A percentile compares a stretch with the other conserved stretches of the same genome.
Evolutionary conservation across 1,139 yeast genomes (phyloP).

Genomic region (Magnusiomyces magnusii): DNA sequence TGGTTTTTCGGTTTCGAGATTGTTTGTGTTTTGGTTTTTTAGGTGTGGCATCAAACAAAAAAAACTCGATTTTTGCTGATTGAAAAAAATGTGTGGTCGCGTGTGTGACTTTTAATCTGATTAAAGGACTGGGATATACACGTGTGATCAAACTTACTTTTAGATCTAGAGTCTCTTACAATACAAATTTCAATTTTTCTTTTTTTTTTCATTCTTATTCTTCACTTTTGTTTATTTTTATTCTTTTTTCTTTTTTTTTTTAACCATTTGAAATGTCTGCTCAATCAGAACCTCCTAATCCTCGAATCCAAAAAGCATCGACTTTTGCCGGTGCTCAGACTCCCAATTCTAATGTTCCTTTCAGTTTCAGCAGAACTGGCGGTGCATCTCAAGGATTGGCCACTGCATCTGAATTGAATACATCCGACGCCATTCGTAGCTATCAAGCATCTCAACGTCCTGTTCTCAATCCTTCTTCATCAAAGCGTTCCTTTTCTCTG

Average conservation of each 20-base stretch:
- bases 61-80: too few relatives aligned
- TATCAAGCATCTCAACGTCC: slow-evolving; percentile 16
- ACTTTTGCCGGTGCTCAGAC: neutral
- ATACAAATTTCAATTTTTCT: too few relatives aligned
- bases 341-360: slow-evolving; percentile 8
- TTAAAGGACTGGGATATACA: too few relatives aligned
- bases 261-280: neutral
- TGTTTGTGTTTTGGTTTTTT: too few relatives aligned
- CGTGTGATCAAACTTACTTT: too few relatives aligned
- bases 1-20: too few relatives aligned
- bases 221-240: too few relatives aligned
- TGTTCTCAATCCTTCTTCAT: slow-evolving; percentile 2
- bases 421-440: slow-evolving; percentile 9
- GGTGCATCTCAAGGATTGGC: slow-evolving; percentile 6
- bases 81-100: too few relatives aligned
- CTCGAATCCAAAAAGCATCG: neutral
- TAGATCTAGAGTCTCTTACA: too few relatives aligned
- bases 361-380: slow-evolving; percentile 10
- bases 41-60: too few relatives aligned
- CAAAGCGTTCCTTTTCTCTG: slow-evolving; percentile 12
- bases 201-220: too few relatives aligned
- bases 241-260: neutral
- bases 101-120: too few relatives aligned
- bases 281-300: neutral
- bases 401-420: slow-evolving; percentile 12